A percentile compares a stretch with the other conserved stretches of the same genome.
Evolutionary conservation across 2,329 filamentous ascomycete genomes (phyloP).

Genomic region (Phaeosphaeriaceae sp.): DNA sequence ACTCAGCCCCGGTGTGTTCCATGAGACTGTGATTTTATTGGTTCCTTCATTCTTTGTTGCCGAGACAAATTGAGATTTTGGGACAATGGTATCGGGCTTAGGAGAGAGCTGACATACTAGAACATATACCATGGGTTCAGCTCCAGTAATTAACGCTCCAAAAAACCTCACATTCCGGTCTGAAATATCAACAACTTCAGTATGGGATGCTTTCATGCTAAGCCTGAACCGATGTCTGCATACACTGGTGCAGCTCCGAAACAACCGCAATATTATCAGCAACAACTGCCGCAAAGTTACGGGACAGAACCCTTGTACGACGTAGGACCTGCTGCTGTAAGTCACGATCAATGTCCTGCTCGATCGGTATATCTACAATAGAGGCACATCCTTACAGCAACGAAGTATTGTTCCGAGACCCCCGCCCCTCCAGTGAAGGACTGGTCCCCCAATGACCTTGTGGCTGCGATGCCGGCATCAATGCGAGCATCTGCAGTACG

Average conservation of each 20-base stretch:
- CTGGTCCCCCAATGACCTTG: not conserved
- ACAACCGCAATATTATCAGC: too few relatives aligned
- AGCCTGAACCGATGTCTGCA: not conserved
- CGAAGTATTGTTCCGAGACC: not conserved
- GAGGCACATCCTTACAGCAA: not conserved
- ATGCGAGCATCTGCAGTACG: not conserved
- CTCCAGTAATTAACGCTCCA: too few relatives aligned
- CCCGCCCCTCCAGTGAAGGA: not conserved
- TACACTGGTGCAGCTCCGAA: not conserved
- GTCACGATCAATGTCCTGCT: not conserved
- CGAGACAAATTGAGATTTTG: too few relatives aligned
- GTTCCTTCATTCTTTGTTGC: too few relatives aligned
- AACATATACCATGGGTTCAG: too few relatives aligned
- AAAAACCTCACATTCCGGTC: too few relatives aligned
- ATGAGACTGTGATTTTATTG: too few relatives aligned
- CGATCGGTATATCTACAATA: not conserved
- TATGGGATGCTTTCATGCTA: not conserved
- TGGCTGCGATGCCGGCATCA: not conserved
- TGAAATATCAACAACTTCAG: not conserved
- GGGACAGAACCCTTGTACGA: not conserved
- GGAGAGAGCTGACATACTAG: too few relatives aligned
- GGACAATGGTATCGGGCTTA: too few relatives aligned
- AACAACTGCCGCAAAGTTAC: not conserved
- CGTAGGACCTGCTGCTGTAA: not conserved
- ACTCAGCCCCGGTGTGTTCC: too few relatives aligned